Evolutionary conservation across 106 monocot genomes (phyloP).

Genomic region (Dendrobium officinale): DNA sequence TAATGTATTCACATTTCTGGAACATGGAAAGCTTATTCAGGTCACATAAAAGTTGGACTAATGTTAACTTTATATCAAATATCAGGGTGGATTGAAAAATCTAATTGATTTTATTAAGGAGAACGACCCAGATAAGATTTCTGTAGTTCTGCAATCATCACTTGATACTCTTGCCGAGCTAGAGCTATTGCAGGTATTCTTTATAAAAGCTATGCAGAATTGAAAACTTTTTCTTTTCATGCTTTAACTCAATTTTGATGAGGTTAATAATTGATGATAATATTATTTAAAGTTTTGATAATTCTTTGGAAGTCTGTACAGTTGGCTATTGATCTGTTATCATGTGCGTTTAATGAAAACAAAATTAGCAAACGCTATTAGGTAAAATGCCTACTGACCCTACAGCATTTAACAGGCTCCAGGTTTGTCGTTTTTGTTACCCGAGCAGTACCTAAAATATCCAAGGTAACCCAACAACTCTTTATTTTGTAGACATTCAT

Average conservation of each 20-base stretch:
- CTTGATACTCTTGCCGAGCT: conserved; percentile 79
- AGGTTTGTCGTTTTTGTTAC: conserved; percentile 92
- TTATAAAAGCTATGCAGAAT: neutral
- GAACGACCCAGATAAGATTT: conserved; percentile 83
- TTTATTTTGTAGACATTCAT: neutral
- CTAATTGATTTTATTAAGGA: conserved; percentile 71
- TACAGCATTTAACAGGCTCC: conserved; percentile 60
- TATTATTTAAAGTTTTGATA: neutral
- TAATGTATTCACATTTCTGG: neutral
- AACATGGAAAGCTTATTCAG: neutral
- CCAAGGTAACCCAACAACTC: conserved; percentile 52
- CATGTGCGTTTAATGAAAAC: neutral
- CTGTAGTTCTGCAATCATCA: conserved; percentile 62
- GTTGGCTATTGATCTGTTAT: neutral
- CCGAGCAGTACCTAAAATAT: conserved; percentile 65
- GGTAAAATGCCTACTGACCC: conserved; percentile 7
- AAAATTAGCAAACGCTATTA: neutral
- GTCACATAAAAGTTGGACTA: neutral
- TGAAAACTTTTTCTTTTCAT: neutral
- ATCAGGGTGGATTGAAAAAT: conserved; percentile 65
- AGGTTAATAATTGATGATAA: neutral
- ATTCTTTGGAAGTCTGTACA: neutral
- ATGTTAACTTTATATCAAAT: neutral
- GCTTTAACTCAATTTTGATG: neutral
- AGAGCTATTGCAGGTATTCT: conserved; percentile 77